Conservation (phyloP, 2,329 filamentous ascomycete genomes). For the Aspergillus niger region DNA sequence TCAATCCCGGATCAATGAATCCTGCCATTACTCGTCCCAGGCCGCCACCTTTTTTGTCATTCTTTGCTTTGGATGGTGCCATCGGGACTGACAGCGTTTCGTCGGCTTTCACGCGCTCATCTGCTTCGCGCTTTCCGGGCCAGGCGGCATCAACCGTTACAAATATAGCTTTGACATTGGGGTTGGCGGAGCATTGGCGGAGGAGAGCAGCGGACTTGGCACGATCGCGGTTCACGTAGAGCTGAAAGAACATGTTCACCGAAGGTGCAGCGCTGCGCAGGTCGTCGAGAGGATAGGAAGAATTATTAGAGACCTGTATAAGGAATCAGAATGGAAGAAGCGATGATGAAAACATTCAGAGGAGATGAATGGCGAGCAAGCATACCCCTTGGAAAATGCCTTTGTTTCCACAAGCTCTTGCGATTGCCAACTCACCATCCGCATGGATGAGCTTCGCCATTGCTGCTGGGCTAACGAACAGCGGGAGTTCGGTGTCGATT, state of each 20-base stretch:
- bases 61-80: constrained; percentile 48
- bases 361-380: constrained; percentile 20
- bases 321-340: neutral
- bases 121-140: constrained; percentile 58
- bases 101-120: constrained; percentile 56
- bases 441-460: constrained; percentile 66
- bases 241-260: constrained; percentile 55
- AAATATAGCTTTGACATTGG: constrained; percentile 50
- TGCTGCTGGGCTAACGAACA: constrained; percentile 66
- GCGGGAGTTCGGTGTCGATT: constrained; percentile 53
- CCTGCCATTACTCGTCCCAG: constrained; percentile 55
- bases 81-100: constrained; percentile 46
- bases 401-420: constrained; percentile 51
- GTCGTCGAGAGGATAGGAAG: constrained; percentile 59
- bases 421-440: constrained; percentile 63
- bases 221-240: constrained; percentile 57
- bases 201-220: constrained; percentile 52
- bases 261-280: constrained; percentile 49
- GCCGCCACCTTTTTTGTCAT: constrained; percentile 57
- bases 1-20: constrained; percentile 55
- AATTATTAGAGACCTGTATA: constrained; percentile 58
- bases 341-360: neutral
- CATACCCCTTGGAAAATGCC: constrained; percentile 59
- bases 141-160: constrained; percentile 61
- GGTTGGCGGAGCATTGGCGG: constrained; percentile 42